Percentiles rank a stretch among this genome's conserved stretches.
Conservation (phyloP, 2,329 filamentous ascomycete genomes). For the Magnaporthiopsis rhizophila region DNA sequence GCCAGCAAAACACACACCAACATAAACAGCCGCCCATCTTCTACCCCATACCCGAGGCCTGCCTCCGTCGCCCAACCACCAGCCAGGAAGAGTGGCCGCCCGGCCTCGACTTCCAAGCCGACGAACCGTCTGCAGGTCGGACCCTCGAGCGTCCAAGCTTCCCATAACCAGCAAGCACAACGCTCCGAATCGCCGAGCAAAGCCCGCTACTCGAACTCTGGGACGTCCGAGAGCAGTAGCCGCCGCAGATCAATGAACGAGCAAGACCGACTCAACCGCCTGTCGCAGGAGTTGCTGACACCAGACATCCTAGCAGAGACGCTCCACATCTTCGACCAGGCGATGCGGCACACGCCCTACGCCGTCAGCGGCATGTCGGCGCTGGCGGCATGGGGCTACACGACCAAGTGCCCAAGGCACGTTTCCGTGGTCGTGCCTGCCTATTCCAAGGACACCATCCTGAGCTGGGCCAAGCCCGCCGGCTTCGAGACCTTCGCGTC, state of each 20-base stretch:
- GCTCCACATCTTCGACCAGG: slow-evolving; percentile 28
- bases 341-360: slow-evolving; percentile 36
- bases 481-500: slow-evolving; percentile 23
- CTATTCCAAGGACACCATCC: slow-evolving; percentile 26
- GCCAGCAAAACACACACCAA: neutral
- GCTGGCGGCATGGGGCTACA: slow-evolving; percentile 35
- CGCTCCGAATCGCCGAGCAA: neutral
- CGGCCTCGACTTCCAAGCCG: too few species aligned
- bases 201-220: neutral
- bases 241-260: neutral
- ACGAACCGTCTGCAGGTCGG: too few species aligned
- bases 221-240: neutral
- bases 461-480: slow-evolving; percentile 29
- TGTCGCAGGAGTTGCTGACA: neutral
- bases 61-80: too few species aligned
- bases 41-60: too few species aligned
- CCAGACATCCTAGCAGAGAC: slow-evolving; percentile 23
- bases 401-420: slow-evolving; percentile 19
- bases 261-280: neutral
- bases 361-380: slow-evolving; percentile 37
- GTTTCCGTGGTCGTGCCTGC: slow-evolving; percentile 34
- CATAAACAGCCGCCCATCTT: neutral
- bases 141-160: neutral
- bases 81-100: too few species aligned
- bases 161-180: neutral